Evolutionary conservation across 305 asterid genomes (phyloP), one percentile per base, ranked within the genome.

Genomic region (Salvia sclarea): DNA sequence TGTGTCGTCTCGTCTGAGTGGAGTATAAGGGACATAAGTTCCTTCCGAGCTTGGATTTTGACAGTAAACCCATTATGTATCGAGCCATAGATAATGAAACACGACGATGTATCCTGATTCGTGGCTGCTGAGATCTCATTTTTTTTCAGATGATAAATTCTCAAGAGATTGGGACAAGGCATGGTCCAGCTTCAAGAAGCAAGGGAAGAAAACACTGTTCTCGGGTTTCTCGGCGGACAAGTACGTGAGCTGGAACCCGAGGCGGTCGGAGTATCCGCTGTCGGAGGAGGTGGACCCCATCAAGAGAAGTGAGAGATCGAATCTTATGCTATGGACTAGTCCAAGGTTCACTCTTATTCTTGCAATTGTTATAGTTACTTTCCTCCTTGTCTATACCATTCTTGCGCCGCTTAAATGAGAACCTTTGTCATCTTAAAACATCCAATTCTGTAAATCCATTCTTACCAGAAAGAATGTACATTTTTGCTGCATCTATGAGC

Each of bases 211-310:
- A 82, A 80, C 80, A 0, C 11, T 88, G 41, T 84, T 93, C 76
- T 82, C 95, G 1, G 76, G 68, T 64, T 93, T 90, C 78, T 81
- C 92, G 4, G 85, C 96, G 0, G 41, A 91, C 80, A 91, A 91
- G 83, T 93, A 91, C 10, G 98, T 91, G 64, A 89, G 84, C 68
- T 93, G 98, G 97, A 87, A 93, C 21, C 98, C 97, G 1, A 84
- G 70, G 79, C 89, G 82, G 0, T 87, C 95, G 0, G 87, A 93
- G 50, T 93, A 79, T 70, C 97, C 98, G 2, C 73, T 82, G 0
- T 88, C 96, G 1, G 97, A 91, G 84, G 97, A 93, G 69, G 82
- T 93, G 41, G 98, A 93, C 73, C 98, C 98, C 61, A 91, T 93
- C 68, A 93, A 82, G 43, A 81, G 96, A 81, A 66, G 96, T n/a